Evolutionary conservation across 495 filamentous ascomycete genomes (phyloP).

Genomic region (Penicillium longicatenatum): DNA sequence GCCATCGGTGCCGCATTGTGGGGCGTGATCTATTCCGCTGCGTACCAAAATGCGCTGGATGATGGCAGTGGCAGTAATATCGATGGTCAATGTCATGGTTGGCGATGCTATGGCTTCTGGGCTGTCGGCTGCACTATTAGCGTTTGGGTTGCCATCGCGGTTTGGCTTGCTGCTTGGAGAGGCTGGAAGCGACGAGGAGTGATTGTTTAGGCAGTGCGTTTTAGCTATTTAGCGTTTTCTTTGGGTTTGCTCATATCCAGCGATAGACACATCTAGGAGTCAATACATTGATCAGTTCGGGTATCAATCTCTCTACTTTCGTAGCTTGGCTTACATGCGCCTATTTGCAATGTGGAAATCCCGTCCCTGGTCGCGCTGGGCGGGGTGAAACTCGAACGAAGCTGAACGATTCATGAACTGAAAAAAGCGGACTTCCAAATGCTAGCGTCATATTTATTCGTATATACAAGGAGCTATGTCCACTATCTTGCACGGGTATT

Average conservation of each 20-base stretch:
- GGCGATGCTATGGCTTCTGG: conserved; percentile 84
- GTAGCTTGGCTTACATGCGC: background rate
- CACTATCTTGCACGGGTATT: too few species aligned
- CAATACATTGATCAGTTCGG: background rate
- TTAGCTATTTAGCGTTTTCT: background rate
- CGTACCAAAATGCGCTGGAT: conserved; percentile 69
- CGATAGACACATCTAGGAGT: background rate
- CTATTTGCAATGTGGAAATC: background rate
- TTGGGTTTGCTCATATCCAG: background rate
- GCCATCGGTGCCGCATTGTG: conserved; percentile 82
- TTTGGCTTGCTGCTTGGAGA: conserved; percentile 82
- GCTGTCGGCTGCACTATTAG: conserved; percentile 67
- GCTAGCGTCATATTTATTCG: too few species aligned
- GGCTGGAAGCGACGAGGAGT: conserved; percentile 81
- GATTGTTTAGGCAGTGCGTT: conserved; percentile 59
- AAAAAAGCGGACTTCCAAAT: too few species aligned
- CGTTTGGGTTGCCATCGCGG: conserved; percentile 72
- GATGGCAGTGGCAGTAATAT: conserved; percentile 23
- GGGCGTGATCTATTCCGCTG: conserved; percentile 78
- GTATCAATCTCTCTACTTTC: background rate
- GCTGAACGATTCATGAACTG: too few species aligned
- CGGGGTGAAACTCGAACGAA: too few species aligned
- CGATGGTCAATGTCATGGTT: conserved; percentile 63
- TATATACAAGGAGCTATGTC: too few species aligned
- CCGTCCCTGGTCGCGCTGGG: too few species aligned